These are phyloP conservation scores for Leishmania arabica DNA, from an alignment of 208 protist genomes.

Conservation along the genomic window DNA sequence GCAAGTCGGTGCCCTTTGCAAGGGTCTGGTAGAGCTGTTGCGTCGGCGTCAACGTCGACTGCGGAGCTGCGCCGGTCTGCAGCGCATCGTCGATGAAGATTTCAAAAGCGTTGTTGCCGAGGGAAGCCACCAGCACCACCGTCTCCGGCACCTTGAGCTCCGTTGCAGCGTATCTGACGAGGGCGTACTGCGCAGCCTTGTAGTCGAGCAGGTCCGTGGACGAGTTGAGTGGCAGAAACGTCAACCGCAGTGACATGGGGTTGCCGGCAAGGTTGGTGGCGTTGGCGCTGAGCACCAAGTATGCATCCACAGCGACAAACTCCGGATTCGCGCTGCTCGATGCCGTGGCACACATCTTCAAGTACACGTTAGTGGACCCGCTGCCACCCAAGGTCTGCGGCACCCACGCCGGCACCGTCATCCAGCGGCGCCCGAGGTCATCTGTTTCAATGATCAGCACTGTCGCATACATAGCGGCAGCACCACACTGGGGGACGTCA, in stretches of 20 bases:
- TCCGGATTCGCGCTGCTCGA: slow-evolving; percentile 32
- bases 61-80: slow-evolving; percentile 31
- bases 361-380: slow-evolving; percentile 26
- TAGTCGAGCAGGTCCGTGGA: slow-evolving; percentile 33
- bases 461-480: slow-evolving; percentile 13
- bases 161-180: slow-evolving; percentile 11
- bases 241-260: slow-evolving; percentile 40
- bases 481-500: slow-evolving; percentile 15
- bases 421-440: slow-evolving; percentile 39
- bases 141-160: slow-evolving; percentile 20
- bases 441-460: slow-evolving; percentile 37
- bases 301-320: slow-evolving; percentile 55
- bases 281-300: slow-evolving; percentile 43
- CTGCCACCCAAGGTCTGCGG: slow-evolving; percentile 29
- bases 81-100: slow-evolving; percentile 31
- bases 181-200: slow-evolving; percentile 16
- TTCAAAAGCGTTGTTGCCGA: slow-evolving; percentile 28
- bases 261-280: slow-evolving; percentile 21
- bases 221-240: slow-evolving; percentile 44
- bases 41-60: slow-evolving; percentile 31
- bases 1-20: slow-evolving; percentile 28
- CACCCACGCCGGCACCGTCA: slow-evolving; percentile 37
- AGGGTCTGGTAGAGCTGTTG: slow-evolving; percentile 35
- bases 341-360: slow-evolving; percentile 63
- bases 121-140: slow-evolving; percentile 27